These are phyloP conservation scores for Keqinozyma sinolaborantium DNA, from an alignment of 1,139 yeast species.

Conservation along the genomic window DNA sequence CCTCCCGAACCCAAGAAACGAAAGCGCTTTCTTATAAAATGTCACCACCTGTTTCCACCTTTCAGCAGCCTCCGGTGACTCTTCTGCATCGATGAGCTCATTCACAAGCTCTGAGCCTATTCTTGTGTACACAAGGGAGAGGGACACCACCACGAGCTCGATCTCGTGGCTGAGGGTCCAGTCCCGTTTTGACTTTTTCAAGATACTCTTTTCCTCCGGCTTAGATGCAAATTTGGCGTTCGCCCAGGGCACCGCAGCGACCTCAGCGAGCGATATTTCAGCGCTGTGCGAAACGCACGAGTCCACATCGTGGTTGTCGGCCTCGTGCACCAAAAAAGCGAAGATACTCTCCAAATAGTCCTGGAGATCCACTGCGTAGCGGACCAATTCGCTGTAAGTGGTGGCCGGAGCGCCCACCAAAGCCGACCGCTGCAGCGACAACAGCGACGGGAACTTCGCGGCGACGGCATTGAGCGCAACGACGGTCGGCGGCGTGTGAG, in stretches of 20 bases:
- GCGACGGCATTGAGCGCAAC: constrained; percentile 5
- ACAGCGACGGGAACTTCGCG: constrained; percentile 10
- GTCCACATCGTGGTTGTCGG: neutral
- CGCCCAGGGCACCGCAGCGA: neutral
- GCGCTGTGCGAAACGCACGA: neutral
- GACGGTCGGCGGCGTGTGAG: constrained; percentile 30
- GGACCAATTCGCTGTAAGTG: constrained; percentile 26
- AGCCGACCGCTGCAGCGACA: constrained; percentile 16
- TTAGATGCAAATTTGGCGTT: neutral
- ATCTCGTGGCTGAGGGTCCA: constrained; percentile 35
- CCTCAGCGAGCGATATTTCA: neutral
- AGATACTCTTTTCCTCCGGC: neutral
- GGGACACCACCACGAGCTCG: constrained; percentile 20
- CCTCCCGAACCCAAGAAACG: constrained; percentile 23
- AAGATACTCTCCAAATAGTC: constrained; percentile 28
- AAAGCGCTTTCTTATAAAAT: constrained; percentile 30
- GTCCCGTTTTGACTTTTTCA: constrained; percentile 1
- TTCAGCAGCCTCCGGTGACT: constrained; percentile 13
- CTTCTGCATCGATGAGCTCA: constrained; percentile 28
- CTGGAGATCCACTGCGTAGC: constrained; percentile 30
- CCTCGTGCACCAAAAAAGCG: constrained; percentile 6
- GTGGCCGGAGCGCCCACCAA: constrained; percentile 12
- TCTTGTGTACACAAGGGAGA: constrained; percentile 26
- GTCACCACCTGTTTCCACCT: constrained; percentile 37
- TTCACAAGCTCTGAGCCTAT: constrained; percentile 37